Evolutionary conservation across 768 basidiomycete species (phyloP), one percentile per base, ranked within the genome.

Genomic region (Psilocybe cubensis): DNA sequence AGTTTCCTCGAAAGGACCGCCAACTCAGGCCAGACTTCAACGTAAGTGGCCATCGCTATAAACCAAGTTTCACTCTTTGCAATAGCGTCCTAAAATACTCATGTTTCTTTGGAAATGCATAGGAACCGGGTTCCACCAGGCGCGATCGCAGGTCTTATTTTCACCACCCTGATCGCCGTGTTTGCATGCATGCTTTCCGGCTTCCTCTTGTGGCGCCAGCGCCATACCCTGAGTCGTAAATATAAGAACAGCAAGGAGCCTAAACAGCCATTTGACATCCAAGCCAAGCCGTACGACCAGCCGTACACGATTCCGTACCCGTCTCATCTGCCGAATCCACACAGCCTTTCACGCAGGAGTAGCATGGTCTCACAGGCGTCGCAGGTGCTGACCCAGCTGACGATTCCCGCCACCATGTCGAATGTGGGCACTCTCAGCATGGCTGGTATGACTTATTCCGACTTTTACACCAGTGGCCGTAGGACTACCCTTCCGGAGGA

Each of bases 121-220:
- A 55, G 59, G 35, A 38, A 38, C 21, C 11, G 28, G 17, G 12
- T 60, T 24, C 54, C 59, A 20, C n/a, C 54, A 52, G 49, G 59
- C 35, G 54, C 24, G 8, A 43, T 55, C 8, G 60, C 60, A 12
- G 60, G 45, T 4, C 60, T 61, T 9, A 47, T 56, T 10, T 29
- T 61, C 46, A 53, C 60, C 17, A 47, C 52, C 11, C 49, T 52
- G 12, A 11, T 61, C 14, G 51, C 60, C 4, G 44, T 49, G 2
- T 45, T 61, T 25, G 42, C 54, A 3, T 40, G 46, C 28, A 17
- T 56, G n/a, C n/a, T 48, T 33, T 47, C 21, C 14, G 43, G 52
- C 14, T 60, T 56, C 50, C 50, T 60, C 5, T 41, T 60, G 20
- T 47, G 48, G 44, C 59, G 59, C 24, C 31, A 52, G 28, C 54